Evolutionary conservation across 2,329 filamentous ascomycete genomes (phyloP).

Genomic region (Ramichloridium luteum): DNA sequence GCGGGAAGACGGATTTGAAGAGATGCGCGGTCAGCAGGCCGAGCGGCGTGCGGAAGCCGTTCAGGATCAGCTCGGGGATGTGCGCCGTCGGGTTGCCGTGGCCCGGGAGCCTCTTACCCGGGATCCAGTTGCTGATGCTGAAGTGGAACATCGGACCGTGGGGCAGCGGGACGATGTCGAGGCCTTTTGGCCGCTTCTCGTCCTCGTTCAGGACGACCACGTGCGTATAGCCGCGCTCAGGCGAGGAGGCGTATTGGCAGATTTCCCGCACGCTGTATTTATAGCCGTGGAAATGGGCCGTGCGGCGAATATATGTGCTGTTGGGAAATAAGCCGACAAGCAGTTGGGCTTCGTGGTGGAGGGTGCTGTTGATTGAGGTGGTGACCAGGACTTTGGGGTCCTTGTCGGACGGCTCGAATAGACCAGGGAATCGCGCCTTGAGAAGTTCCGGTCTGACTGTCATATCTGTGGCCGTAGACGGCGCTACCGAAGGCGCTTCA

Average conservation of each 20-base stretch:
- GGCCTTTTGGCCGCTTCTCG: conserved; percentile 66
- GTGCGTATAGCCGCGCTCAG: conserved; percentile 59
- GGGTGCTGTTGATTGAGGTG: conserved; percentile 74
- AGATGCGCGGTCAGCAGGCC: conserved; percentile 78
- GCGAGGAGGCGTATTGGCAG: conserved; percentile 64
- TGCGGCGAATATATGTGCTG: conserved; percentile 69
- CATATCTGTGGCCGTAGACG: conserved; percentile 45
- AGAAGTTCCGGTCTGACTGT: conserved; percentile 49
- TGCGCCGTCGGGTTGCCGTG: conserved; percentile 86
- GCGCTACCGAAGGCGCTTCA: conserved; percentile 15
- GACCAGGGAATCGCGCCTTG: conserved; percentile 46
- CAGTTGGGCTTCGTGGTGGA: conserved; percentile 70
- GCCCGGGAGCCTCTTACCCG: conserved; percentile 74
- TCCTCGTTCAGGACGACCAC: conserved; percentile 82
- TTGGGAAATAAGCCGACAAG: conserved; percentile 75
- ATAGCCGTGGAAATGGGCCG: conserved; percentile 69
- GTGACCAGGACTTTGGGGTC: conserved; percentile 82
- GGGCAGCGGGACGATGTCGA: conserved; percentile 77
- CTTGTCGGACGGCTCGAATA: conserved; percentile 44
- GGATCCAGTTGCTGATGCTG: conserved; percentile 77
- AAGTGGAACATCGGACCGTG: conserved; percentile 87
- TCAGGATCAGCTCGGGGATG: conserved; percentile 78
- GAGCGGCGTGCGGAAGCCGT: conserved; percentile 88
- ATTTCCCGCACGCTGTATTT: conserved; percentile 92
- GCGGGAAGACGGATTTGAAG: conserved; percentile 69